A percentile compares a stretch with the other conserved stretches of the same genome.
Evolutionary conservation across 2,329 filamentous ascomycete species (phyloP).

Genomic region (Aureobasidium sp.): DNA sequence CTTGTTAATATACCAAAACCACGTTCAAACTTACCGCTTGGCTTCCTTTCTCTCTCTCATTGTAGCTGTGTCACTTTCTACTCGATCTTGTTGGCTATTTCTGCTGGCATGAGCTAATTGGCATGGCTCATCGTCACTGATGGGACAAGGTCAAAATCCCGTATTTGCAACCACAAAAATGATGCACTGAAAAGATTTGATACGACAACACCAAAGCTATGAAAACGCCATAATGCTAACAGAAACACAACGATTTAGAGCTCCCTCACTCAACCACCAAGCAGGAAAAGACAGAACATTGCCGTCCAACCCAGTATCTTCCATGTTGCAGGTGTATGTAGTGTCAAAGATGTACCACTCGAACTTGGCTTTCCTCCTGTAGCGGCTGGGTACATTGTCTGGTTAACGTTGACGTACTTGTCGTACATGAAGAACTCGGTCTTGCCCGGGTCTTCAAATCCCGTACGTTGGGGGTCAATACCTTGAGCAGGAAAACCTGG

Average conservation of each 20-base stretch:
- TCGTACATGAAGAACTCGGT: slow-evolving; percentile 42
- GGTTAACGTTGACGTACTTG: slow-evolving; percentile 5
- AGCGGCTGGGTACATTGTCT: slow-evolving; percentile 16
- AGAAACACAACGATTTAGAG: neutral
- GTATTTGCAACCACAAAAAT: neutral
- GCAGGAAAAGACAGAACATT: neutral
- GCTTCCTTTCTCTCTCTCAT: neutral
- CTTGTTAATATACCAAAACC: neutral
- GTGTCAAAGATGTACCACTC: neutral
- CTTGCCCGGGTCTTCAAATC: slow-evolving; percentile 26
- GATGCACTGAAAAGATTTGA: neutral
- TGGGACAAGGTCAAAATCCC: no score
- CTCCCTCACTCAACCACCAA: neutral
- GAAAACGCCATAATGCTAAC: neutral
- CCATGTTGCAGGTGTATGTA: neutral
- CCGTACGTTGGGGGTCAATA: slow-evolving; percentile 20
- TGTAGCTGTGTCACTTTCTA: neutral
- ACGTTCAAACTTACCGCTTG: neutral
- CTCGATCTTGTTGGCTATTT: no score
- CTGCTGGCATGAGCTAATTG: no score
- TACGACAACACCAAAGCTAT: neutral
- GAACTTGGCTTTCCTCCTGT: neutral
- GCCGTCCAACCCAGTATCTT: neutral
- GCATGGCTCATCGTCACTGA: no score
- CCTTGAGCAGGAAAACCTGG: slow-evolving; percentile 37